Base-by-base conservation (phyloP, 1,284 basidiomycete species). In the Phenoliferia sp. region DNA sequence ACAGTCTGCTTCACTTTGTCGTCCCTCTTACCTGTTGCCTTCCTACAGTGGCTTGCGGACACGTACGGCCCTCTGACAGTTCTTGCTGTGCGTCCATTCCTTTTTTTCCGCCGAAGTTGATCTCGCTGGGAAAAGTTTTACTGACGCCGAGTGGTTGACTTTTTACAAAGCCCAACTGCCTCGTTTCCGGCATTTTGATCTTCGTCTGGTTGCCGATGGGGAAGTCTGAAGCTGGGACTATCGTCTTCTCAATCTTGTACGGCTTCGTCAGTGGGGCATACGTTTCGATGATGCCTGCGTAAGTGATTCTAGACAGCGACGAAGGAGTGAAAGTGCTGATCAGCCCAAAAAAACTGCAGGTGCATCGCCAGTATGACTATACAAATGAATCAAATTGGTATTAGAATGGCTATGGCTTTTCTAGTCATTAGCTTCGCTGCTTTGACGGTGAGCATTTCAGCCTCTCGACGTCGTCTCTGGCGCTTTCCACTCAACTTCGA, bases 191-290 rank as follows among this genome's bases (percentile, higher is more conserved):
- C 12, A 63, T 71, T 29, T 65, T 70, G 35, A 63, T 69, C 59
- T 73, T 75, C 55, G 52, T 67, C 44, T 76, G 70, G 66, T 52
- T 75, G 3, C 63, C 69, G n/a, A 63, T 69, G 62, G 69, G 68
- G 34, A 71, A 68, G 34, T 59, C 61, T 2, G 65, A 55, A 1
- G 71, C 63, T 16, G 74, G 72, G 5, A 55, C 68, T 3, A 76
- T 80, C 39, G 73, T 69, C 22, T 78, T 79, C 55, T 69, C 75
- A 1, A 71, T 79, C 31, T 55, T 80, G 5, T 80, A 76, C 63
- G 79, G 80, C 6, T 74, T 80, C 62, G 61, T 26, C 34, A 59
- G 63, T 26, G 65, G 70, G 3, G 50, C 62, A 0, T 72, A 67
- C 26, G 69, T 73, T 5, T 62, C 56, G 2, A 71, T 71, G 69